These are phyloP conservation scores for Adiantum capillusveneris DNA, from an alignment of 75 land plant genomes.

Conservation along the genomic window DNA sequence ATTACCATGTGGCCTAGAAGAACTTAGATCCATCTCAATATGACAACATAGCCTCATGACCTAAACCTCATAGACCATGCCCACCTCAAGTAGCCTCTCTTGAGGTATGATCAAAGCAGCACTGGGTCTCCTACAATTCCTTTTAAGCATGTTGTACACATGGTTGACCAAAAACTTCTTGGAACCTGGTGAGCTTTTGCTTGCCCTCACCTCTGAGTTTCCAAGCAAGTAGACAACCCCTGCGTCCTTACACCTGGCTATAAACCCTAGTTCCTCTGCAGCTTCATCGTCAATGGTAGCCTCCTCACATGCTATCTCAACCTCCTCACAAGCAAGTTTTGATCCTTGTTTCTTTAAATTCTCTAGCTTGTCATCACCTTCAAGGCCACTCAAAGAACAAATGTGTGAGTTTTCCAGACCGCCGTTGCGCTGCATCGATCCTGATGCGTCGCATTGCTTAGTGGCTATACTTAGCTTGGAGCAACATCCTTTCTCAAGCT, in stretches of 20 bases:
- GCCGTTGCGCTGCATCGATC: no score
- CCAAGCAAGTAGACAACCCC: slow-evolving; percentile 68
- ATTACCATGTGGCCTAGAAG: no score
- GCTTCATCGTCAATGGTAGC: not conserved
- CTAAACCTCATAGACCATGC: slow-evolving; percentile 64
- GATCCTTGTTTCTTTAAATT: not conserved
- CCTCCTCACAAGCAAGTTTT: not conserved
- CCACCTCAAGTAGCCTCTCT: slow-evolving; percentile 48
- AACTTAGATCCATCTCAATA: no score
- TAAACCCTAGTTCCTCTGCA: slow-evolving; percentile 3
- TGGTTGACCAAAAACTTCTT: slow-evolving; percentile 48
- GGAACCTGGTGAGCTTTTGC: slow-evolving; percentile 19
- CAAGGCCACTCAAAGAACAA: no score
- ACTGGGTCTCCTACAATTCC: slow-evolving; percentile 46
- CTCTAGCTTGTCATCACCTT: no score
- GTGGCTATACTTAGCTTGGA: not conserved
- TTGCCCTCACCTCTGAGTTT: slow-evolving; percentile 48
- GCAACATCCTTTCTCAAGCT: not conserved
- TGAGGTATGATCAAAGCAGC: slow-evolving; percentile 36
- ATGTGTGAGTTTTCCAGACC: no score
- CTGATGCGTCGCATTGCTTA: not conserved
- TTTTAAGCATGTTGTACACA: slow-evolving; percentile 42
- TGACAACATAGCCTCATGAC: no score
- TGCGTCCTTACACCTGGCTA: slow-evolving; percentile 11
- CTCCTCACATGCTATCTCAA: not conserved